Conservation (phyloP, 352 stramenopile species). For the Phytophthora sojae region DNA sequence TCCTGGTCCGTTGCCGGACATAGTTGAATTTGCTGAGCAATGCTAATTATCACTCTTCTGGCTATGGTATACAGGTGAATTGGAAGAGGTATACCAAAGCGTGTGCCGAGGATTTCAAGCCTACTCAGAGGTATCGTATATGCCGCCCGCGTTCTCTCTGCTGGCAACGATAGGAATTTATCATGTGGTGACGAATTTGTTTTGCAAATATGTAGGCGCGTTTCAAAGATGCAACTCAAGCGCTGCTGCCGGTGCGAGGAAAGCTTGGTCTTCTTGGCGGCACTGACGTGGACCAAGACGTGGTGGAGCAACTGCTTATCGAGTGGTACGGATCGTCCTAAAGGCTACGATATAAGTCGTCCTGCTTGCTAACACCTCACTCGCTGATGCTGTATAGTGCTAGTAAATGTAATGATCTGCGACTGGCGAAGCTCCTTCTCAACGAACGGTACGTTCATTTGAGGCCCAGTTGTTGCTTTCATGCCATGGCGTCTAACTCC, state of each 20-base stretch:
- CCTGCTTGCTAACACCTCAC: conserved; percentile 1
- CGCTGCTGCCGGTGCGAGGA: conserved; percentile 66
- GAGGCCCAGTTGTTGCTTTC: background rate
- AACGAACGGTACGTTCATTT: conserved; percentile 66
- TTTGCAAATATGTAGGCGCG: conserved; percentile 37
- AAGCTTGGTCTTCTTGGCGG: conserved; percentile 77
- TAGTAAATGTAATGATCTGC: conserved; percentile 71
- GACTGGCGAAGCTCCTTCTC: conserved; percentile 80
- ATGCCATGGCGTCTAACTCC: conserved; percentile 5
- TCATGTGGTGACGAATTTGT: background rate
- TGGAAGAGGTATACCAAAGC: conserved; percentile 55
- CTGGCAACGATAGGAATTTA: background rate
- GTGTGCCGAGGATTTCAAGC: conserved; percentile 74
- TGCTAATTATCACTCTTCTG: background rate
- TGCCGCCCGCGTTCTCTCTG: background rate
- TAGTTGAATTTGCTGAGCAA: background rate
- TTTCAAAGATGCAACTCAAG: conserved; percentile 64
- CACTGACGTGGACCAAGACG: conserved; percentile 74
- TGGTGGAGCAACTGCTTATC: conserved; percentile 79
- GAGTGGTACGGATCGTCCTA: conserved; percentile 61
- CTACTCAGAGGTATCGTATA: conserved; percentile 59
- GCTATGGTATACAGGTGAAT: conserved; percentile 34
- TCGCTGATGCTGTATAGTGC: conserved; percentile 43
- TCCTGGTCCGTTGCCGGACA: conserved; percentile 21
- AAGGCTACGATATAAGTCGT: background rate